Evolutionary conservation across 441 rosid species (phyloP), one percentile per base, ranked within the genome.

Genomic region (Brassica balearica): DNA sequence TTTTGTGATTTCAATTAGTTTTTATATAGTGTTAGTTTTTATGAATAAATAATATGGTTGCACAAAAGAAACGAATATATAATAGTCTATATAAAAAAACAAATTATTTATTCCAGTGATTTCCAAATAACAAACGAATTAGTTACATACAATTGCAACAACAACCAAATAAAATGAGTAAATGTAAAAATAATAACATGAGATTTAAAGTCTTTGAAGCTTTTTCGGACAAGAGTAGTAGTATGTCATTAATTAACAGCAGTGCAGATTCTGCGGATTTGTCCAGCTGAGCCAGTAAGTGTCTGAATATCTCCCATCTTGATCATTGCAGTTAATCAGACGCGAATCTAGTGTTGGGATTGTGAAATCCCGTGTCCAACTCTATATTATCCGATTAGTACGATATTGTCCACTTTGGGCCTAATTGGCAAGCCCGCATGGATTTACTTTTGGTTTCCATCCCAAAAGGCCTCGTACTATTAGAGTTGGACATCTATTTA

Each of bases 251-350:
- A 81, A 41, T 88, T 90, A 58, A 81, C 82, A 17, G 68, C 85
- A 29, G 66, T 80, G 81, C 90, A 88, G 4, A 83, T 77, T 68
- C 58, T 86, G 19, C 89, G 72, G 3, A 88, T 82, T 63, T 85
- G 64, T 0, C 92, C 88, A n/a, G 73, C 72, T n/a, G 86, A 66
- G 11, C 83, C 84, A 2, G 84, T 79, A 12, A 82, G 82, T 27
- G 87, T 82, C 6, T 80, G 75, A 20, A 91, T 81, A 59, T 91
- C 80, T 48, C 91, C 93, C 92, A 91, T 89, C 66, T 80, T 88
- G 22, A 91, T 62, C 93, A 89, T 91, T 6, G 92, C 88, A 11
- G 86, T 79, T 73, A 91, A 84, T 89, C 93, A 3, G 86, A 83
- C 12, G 66, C 69, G 68, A 91, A 91, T 15, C 61, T 15, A 15